Evolutionary conservation across 345 rosid genomes (phyloP), one percentile per base, ranked within the genome.

Genomic region (Citrus medica): DNA sequence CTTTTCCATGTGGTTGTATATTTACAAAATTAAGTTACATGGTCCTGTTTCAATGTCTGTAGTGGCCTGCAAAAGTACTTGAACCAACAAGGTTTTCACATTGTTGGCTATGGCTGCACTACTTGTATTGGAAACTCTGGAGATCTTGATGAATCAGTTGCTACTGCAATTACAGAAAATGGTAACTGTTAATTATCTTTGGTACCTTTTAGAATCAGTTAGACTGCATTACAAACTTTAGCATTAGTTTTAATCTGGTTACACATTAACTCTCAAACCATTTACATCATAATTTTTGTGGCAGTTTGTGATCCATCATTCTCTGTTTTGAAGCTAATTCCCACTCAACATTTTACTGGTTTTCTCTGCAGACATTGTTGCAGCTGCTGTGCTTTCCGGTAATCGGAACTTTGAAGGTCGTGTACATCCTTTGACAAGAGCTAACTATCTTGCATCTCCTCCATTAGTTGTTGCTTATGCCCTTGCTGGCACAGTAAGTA

Each of bases 381-480:
- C 92, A 4, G 92, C 95, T 42, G 94, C 98, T 78, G 98, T 94
- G 85, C 92, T 94, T 53, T 93, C 98, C 71, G 98, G 95, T 51
- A 93, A 93, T 79, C 76, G 93, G 46, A 93, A 94, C 83, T 93
- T 93, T 82, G 98, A 94, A 81, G 97, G 98, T 1, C 93, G 94
- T 73, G 93, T 90, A 76, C 98, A 93, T 82, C 89, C 98, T 56
- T 82, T 84, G 79, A 93, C 93, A 7, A 87, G 98, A 84, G 97
- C 98, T 25, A 93, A 94, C 82, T 94, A 90, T 81, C 97, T 93
- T 77, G 94, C 98, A 72, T 93, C 98, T 40, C 98, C 98, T 48
- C 97, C 97, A 62, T 71, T 89, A 79, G 98, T 93, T 81, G 97
- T 94, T 83, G 97, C 95, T 38, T 94, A 93, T 84, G 93, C 97